phyloP scores from a whole-genome alignment of 495 filamentous ascomycete genomes.

The Xylaria grammica region DNA sequence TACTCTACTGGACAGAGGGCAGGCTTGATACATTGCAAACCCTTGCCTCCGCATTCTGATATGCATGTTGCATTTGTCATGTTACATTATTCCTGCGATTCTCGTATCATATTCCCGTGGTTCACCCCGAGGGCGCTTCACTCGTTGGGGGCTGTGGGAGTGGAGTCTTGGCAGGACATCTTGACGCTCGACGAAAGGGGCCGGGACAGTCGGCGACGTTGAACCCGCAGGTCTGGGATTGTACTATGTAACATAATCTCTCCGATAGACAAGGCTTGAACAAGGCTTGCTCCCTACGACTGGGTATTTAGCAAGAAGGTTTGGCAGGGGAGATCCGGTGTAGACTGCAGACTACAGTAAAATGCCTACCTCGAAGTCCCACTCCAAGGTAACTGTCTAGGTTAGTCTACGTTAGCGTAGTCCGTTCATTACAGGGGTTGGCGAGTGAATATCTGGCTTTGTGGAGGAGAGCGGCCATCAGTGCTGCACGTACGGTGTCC shows the following conservation, averaged over 20 bases:
- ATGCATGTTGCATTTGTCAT: constrained; percentile 29
- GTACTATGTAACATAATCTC: constrained; percentile 7
- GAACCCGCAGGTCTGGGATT: constrained; percentile 15
- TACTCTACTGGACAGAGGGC: constrained; percentile 12
- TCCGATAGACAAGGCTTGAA: constrained; percentile 8
- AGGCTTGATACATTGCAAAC: constrained; percentile 12
- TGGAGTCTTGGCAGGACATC: background rate
- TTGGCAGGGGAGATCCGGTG: constrained; percentile 11
- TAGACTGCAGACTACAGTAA: background rate
- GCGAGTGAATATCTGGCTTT: background rate
- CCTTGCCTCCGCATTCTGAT: constrained; percentile 18
- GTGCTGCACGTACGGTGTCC: background rate
- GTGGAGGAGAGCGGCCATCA: background rate
- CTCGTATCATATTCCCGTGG: constrained; percentile 17
- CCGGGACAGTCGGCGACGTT: background rate
- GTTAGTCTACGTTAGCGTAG: too few species aligned
- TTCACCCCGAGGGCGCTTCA: background rate
- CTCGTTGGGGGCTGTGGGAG: constrained; percentile 8
- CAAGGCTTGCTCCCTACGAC: constrained; percentile 12
- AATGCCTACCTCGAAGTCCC: constrained; percentile 8
- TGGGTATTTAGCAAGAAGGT: constrained; percentile 3
- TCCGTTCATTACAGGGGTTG: too few species aligned
- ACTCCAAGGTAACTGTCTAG: background rate
- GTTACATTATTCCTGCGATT: constrained; percentile 22
- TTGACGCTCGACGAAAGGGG: background rate